Conservation (phyloP, 2,329 filamentous ascomycete species). For the Tolypocladium pustulatum region DNA sequence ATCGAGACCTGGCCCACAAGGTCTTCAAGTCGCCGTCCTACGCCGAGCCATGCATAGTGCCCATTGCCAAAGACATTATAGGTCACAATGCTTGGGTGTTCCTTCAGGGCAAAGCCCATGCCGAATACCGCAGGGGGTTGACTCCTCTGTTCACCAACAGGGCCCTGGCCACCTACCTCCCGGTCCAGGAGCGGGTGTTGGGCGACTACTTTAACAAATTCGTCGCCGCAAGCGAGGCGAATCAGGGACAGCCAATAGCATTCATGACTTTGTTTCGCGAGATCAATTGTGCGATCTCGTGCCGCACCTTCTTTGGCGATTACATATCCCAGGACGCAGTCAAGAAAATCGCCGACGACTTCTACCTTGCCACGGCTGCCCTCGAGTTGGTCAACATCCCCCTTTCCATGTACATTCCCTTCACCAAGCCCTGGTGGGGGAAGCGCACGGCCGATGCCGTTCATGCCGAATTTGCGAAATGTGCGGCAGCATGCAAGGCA, state of each 20-base stretch:
- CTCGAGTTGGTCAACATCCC: conserved; percentile 75
- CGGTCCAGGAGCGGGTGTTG: conserved; percentile 63
- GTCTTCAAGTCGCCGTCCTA: conserved; percentile 70
- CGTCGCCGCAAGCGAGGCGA: conserved; percentile 43
- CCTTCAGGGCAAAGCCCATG: conserved; percentile 63
- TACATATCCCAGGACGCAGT: conserved; percentile 65
- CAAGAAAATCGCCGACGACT: conserved; percentile 68
- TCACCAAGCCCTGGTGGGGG: conserved; percentile 66
- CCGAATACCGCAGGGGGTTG: conserved; percentile 68
- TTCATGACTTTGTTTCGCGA: conserved; percentile 69
- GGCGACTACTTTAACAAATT: conserved; percentile 61
- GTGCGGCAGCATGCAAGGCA: conserved; percentile 60
- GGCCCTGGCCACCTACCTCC: conserved; percentile 60
- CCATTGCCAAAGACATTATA: conserved; percentile 64
- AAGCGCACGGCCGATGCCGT: conserved; percentile 67
- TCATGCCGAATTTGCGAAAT: conserved; percentile 58
- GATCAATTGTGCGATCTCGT: conserved; percentile 68
- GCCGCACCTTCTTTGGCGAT: conserved; percentile 69
- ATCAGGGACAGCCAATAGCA: conserved; percentile 44
- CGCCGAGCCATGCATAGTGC: conserved; percentile 69
- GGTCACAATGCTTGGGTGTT: conserved; percentile 70
- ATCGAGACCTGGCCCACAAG: conserved; percentile 69
- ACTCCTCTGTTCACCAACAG: conserved; percentile 65
- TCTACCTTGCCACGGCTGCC: conserved; percentile 66
- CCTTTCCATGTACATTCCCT: conserved; percentile 57